Evolutionary conservation across 208 protist species (phyloP).

Genomic region (Herpetomonas samuelpessoai): DNA sequence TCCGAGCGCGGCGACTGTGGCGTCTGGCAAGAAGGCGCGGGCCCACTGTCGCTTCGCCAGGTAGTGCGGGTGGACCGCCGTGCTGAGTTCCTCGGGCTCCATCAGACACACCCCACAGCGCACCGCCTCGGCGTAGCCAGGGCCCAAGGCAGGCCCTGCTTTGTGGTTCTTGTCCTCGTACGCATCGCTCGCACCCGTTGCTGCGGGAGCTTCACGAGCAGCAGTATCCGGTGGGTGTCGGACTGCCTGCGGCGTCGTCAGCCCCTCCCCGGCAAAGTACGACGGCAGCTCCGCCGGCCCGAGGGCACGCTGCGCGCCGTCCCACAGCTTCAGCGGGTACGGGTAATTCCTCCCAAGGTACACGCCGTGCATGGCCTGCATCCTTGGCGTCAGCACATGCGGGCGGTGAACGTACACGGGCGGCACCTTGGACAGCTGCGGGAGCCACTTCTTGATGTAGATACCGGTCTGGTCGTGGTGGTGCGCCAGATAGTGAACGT

Average conservation of each 20-base stretch:
- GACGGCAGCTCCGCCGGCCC: slow-evolving; percentile 44
- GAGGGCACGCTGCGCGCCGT: slow-evolving; percentile 66
- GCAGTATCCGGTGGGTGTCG: too few species aligned
- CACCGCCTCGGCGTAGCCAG: slow-evolving; percentile 72
- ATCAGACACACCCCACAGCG: slow-evolving; percentile 62
- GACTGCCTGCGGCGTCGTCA: neutral
- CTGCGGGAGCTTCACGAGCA: neutral
- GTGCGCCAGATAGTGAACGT: slow-evolving; percentile 75
- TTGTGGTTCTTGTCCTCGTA: slow-evolving; percentile 15
- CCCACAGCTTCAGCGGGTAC: slow-evolving; percentile 89
- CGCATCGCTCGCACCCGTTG: neutral
- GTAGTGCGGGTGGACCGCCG: slow-evolving; percentile 21
- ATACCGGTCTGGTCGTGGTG: slow-evolving; percentile 90
- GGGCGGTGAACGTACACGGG: slow-evolving; percentile 89
- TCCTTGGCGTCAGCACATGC: slow-evolving; percentile 77
- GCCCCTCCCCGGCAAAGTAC: slow-evolving; percentile 41
- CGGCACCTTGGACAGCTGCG: slow-evolving; percentile 80
- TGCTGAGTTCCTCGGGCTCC: slow-evolving; percentile 57
- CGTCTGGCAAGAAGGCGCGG: slow-evolving; percentile 28
- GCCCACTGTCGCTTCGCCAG: slow-evolving; percentile 32
- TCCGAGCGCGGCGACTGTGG: slow-evolving; percentile 14
- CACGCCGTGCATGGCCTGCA: slow-evolving; percentile 87
- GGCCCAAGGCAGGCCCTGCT: slow-evolving; percentile 23
- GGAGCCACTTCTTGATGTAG: slow-evolving; percentile 90
- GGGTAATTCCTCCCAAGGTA: slow-evolving; percentile 83